Evolutionary conservation across 2,329 filamentous ascomycete genomes (phyloP).

Genomic region (Colletotrichum euphorbiae): DNA sequence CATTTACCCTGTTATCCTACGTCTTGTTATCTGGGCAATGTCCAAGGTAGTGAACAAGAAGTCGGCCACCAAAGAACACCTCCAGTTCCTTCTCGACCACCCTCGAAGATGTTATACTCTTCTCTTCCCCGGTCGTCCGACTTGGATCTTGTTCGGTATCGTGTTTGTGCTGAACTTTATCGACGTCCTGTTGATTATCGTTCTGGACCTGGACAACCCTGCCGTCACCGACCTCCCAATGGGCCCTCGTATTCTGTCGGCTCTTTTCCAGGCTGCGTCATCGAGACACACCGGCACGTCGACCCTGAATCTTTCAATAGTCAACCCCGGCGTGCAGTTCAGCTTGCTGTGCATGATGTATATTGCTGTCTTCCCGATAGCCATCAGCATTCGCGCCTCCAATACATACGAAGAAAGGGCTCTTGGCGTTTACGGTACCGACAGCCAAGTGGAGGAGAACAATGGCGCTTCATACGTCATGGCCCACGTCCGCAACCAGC

Average conservation of each 20-base stretch:
- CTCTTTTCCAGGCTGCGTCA: constrained; percentile 68
- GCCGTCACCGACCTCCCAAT: constrained; percentile 58
- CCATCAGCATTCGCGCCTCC: constrained; percentile 69
- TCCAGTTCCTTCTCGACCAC: constrained; percentile 71
- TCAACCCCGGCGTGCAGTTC: constrained; percentile 67
- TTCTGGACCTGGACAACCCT: constrained; percentile 63
- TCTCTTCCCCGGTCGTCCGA: constrained; percentile 69
- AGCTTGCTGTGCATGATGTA: constrained; percentile 75
- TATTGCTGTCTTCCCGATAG: constrained; percentile 70
- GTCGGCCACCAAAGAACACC: constrained; percentile 54
- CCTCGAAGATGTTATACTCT: constrained; percentile 72
- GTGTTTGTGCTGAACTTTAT: constrained; percentile 64
- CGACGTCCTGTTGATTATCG: constrained; percentile 66
- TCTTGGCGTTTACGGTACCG: constrained; percentile 65
- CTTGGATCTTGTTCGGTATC: constrained; percentile 66
- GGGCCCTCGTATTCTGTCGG: constrained; percentile 63
- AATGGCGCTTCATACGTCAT: constrained; percentile 47
- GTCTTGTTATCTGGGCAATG: constrained; percentile 68
- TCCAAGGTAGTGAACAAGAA: constrained; percentile 57
- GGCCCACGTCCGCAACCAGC: constrained; percentile 52
- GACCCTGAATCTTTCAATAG: constrained; percentile 60
- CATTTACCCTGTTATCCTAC: constrained; percentile 68
- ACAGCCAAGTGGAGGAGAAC: constrained; percentile 45
- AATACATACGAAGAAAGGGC: constrained; percentile 73
- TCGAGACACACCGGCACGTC: constrained; percentile 60